Percentiles rank a stretch among this genome's conserved stretches.
phyloP scores from a whole-genome alignment of 768 basidiomycete genomes.

The Phaffia tasmanica region DNA sequence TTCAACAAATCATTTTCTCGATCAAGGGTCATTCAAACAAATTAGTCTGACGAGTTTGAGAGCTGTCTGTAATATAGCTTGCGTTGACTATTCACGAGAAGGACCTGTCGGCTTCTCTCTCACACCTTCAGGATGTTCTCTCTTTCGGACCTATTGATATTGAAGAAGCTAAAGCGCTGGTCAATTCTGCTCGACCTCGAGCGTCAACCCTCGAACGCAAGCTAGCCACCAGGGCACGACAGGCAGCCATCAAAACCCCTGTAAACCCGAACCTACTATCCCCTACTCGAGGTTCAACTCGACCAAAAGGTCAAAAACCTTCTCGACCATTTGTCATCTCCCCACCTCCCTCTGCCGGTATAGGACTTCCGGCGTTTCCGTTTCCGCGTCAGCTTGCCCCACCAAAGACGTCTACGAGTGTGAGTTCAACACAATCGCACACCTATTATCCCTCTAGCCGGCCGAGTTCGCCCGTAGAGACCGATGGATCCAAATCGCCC shows the following conservation, averaged over 20 bases:
- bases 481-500: neutral
- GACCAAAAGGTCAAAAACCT: neutral
- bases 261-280: neutral
- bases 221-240: neutral
- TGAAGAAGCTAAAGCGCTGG: constrained; percentile 11
- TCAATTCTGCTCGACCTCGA: neutral
- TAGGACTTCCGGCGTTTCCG: neutral
- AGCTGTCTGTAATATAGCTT: constrained; percentile 7
- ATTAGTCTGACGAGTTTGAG: neutral
- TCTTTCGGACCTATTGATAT: neutral
- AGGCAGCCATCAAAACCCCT: neutral
- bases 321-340: neutral
- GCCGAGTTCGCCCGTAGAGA: neutral
- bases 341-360: neutral
- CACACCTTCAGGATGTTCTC: constrained; percentile 11
- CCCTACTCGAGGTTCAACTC: neutral
- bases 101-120: constrained; percentile 4
- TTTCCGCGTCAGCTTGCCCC: constrained; percentile 15
- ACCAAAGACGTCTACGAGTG: neutral
- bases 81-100: constrained; percentile 19
- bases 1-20: neutral
- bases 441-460: neutral
- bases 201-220: constrained; percentile 4
- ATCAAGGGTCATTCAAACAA: neutral
- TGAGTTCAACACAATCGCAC: neutral